Percentiles rank a stretch among this genome's conserved stretches.
Conservation (phyloP, 208 protist genomes). For the Naegleria fowleri region DNA sequence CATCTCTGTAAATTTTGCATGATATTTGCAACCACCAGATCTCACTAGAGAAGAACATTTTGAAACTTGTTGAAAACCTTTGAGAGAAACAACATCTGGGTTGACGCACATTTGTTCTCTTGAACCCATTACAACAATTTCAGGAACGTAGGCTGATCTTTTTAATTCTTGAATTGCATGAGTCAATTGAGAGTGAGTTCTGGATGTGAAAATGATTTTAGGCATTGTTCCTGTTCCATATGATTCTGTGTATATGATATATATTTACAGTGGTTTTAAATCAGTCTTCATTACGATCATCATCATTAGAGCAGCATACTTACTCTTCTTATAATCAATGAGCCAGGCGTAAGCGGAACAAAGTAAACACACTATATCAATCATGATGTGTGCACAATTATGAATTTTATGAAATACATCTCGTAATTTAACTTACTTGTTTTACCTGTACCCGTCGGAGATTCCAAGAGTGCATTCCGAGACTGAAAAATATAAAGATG, state of each 20-base stretch:
- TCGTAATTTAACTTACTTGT: slow-evolving; percentile 43
- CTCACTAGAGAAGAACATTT: slow-evolving; percentile 29
- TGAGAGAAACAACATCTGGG: slow-evolving; percentile 40
- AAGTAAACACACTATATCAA: slow-evolving; percentile 52
- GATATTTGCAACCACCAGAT: slow-evolving; percentile 26
- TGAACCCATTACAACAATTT: slow-evolving; percentile 83
- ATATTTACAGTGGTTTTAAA: background rate
- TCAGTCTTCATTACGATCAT: background rate
- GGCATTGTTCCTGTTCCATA: background rate
- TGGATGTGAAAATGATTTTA: slow-evolving; percentile 82
- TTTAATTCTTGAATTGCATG: slow-evolving; percentile 86
- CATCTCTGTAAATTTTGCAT: slow-evolving; percentile 46
- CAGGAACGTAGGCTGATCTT: slow-evolving; percentile 64
- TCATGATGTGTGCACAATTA: too few relatives aligned
- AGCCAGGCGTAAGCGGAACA: slow-evolving; percentile 59
- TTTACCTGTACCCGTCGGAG: slow-evolving; percentile 71
- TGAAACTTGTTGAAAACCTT: slow-evolving; percentile 13
- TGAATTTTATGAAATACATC: too few relatives aligned
- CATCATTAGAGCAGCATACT: too few relatives aligned
- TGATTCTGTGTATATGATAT: background rate
- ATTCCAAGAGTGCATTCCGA: slow-evolving; percentile 62
- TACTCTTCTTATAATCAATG: background rate
- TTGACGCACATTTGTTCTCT: slow-evolving; percentile 90
- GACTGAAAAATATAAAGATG: background rate
- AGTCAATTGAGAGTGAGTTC: slow-evolving; percentile 91